phyloP scores from a whole-genome alignment of 768 basidiomycete species.

The Wakefieldia striispora region DNA sequence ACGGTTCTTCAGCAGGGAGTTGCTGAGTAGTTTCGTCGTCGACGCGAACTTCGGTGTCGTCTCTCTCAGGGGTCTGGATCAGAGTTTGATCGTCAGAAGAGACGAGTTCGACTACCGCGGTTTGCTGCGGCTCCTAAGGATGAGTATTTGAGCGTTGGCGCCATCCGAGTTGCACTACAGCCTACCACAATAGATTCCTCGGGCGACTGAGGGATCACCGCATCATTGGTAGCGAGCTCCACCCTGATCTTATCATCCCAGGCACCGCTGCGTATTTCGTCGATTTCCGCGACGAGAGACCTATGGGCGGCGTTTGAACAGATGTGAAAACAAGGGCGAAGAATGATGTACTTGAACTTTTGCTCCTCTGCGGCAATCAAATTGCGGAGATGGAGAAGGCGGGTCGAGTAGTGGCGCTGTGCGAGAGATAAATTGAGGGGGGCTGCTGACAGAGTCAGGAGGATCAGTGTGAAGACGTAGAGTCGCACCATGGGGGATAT shows the following conservation, averaged over 20 bases:
- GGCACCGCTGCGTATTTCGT: constrained; percentile 65
- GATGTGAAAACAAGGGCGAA: background rate
- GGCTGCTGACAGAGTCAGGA: constrained; percentile 42
- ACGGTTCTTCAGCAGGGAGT: background rate
- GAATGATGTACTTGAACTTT: constrained; percentile 63
- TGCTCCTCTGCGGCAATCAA: constrained; percentile 71
- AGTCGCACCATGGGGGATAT: constrained; percentile 50
- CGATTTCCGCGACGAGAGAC: constrained; percentile 67
- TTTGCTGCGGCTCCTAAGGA: constrained; percentile 13
- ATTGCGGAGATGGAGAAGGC: constrained; percentile 69
- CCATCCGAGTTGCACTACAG: background rate
- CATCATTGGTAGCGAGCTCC: constrained; percentile 23
- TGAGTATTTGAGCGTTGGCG: background rate
- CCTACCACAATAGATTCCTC: constrained; percentile 11
- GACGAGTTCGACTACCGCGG: constrained; percentile 1
- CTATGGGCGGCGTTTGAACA: constrained; percentile 34
- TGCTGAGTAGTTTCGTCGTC: constrained; percentile 7
- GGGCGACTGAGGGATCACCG: background rate
- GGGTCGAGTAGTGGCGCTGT: constrained; percentile 66
- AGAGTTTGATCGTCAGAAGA: constrained; percentile 3
- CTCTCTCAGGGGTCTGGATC: constrained; percentile 2
- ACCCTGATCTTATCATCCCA: constrained; percentile 55
- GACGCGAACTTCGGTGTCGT: background rate
- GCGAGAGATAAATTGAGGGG: constrained; percentile 67
- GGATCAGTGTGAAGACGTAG: background rate